Conservation (phyloP, 2,329 filamentous ascomycete species). For the Ustulina deusta region DNA sequence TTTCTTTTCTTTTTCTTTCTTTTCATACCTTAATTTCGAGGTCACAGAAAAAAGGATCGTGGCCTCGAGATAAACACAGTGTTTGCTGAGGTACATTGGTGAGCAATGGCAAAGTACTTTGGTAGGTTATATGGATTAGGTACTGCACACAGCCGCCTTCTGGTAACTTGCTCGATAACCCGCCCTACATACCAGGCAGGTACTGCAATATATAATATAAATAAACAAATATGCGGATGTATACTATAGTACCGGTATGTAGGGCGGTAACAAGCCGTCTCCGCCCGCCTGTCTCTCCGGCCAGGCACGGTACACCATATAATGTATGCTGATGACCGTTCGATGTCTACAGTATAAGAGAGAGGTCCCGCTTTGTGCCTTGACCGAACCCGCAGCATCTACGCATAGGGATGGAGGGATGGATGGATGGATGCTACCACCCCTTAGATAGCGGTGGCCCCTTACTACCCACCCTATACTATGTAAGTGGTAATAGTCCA, state of each 20-base stretch:
- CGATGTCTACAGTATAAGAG: background rate
- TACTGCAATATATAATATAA: slow-evolving; percentile 18
- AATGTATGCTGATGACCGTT: slow-evolving; percentile 14
- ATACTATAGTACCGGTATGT: slow-evolving; percentile 33
- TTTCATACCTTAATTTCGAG: background rate
- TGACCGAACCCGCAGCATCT: slow-evolving; percentile 19
- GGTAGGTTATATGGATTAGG: background rate
- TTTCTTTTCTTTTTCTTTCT: background rate
- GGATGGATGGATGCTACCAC: slow-evolving; percentile 10
- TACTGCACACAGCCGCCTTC: slow-evolving; percentile 17
- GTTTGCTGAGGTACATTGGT: background rate
- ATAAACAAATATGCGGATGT: slow-evolving; percentile 18
- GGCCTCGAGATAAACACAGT: background rate
- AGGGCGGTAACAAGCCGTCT: slow-evolving; percentile 29
- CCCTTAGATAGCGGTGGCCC: background rate
- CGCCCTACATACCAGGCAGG: background rate
- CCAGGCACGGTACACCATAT: slow-evolving; percentile 14
- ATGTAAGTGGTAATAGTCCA: slow-evolving; percentile 5
- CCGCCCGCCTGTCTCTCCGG: slow-evolving; percentile 17
- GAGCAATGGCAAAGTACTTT: background rate
- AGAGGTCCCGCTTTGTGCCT: slow-evolving; percentile 15
- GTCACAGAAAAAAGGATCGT: background rate
- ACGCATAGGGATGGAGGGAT: too few relatives aligned
- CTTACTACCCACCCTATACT: slow-evolving; percentile 6
- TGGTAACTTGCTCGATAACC: background rate